phyloP scores from a whole-genome alignment of 805 yeast genomes.

The Tetrapisispora fleetii region DNA sequence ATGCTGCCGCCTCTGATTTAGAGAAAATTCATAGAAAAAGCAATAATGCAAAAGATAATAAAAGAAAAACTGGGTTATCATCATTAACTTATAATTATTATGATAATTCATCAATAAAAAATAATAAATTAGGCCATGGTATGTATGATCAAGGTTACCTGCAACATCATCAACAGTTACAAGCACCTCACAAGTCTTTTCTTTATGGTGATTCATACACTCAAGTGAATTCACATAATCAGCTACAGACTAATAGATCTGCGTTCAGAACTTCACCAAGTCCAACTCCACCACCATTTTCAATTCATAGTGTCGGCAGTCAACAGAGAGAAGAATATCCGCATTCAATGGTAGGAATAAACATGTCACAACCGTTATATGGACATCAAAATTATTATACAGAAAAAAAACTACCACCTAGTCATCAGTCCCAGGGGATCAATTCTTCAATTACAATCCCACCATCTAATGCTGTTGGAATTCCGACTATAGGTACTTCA shows the following conservation, averaged over 20 bases:
- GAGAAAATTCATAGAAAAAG: conserved; percentile 25
- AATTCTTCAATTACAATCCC: neutral
- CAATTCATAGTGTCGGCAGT: neutral
- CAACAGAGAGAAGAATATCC: conserved; percentile 1
- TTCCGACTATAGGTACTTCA: neutral
- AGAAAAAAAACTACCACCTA: neutral
- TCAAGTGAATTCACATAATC: neutral
- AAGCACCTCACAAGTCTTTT: neutral
- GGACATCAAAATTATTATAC: neutral
- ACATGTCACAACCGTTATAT: neutral
- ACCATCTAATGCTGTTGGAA: neutral
- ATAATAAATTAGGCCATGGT: neutral
- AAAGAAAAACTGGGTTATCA: conserved; percentile 23
- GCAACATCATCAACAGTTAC: neutral
- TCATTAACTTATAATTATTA: conserved; percentile 24
- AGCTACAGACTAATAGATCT: neutral
- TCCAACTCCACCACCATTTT: conserved; percentile 3
- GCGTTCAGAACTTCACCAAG: conserved; percentile 3
- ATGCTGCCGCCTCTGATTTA: conserved; percentile 14
- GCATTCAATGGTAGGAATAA: neutral
- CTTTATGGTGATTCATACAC: neutral
- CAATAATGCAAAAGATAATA: conserved; percentile 24
- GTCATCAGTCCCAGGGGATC: neutral
- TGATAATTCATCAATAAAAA: neutral
- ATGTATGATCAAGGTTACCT: conserved; percentile 1